Evolutionary conservation across 2,329 filamentous ascomycete genomes (phyloP).

Genomic region (Nemania abortiva): DNA sequence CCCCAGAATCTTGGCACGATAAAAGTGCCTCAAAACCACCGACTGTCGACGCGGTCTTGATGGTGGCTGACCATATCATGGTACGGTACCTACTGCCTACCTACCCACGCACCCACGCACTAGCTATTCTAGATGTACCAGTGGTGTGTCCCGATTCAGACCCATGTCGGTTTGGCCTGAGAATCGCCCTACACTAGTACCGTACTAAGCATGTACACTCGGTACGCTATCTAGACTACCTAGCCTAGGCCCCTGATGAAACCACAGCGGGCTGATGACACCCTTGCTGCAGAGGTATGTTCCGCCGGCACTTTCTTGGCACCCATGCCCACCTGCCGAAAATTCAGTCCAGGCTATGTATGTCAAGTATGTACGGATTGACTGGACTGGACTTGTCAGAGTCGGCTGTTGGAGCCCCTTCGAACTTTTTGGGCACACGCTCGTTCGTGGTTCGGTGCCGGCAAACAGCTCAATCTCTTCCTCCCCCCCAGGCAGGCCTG

Average conservation of each 20-base stretch:
- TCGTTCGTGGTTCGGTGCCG: slow-evolving; percentile 28
- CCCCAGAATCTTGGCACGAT: slow-evolving; percentile 35
- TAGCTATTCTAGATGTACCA: slow-evolving; percentile 26
- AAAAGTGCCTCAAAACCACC: slow-evolving; percentile 25
- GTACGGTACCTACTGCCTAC: neutral
- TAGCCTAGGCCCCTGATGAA: slow-evolving; percentile 47
- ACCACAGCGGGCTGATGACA: slow-evolving; percentile 49
- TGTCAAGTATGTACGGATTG: too few relatives aligned
- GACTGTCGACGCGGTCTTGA: slow-evolving; percentile 28
- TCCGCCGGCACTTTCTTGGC: slow-evolving; percentile 40
- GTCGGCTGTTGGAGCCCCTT: slow-evolving; percentile 34
- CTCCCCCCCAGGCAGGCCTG: too few relatives aligned
- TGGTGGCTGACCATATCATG: slow-evolving; percentile 28
- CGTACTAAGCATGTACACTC: neutral
- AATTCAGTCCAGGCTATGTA: slow-evolving; percentile 29
- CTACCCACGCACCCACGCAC: too few relatives aligned
- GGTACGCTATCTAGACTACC: too few relatives aligned
- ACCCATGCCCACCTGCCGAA: slow-evolving; percentile 29
- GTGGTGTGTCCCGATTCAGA: slow-evolving; percentile 43
- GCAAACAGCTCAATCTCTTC: slow-evolving; percentile 23
- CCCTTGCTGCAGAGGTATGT: slow-evolving; percentile 48
- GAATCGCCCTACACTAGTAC: slow-evolving; percentile 34
- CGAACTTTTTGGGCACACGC: slow-evolving; percentile 20
- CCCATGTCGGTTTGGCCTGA: slow-evolving; percentile 43
- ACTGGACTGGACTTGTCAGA: slow-evolving; percentile 28